phyloP scores from a whole-genome alignment of 257 asterid species.

The Gentiana dahurica region DNA sequence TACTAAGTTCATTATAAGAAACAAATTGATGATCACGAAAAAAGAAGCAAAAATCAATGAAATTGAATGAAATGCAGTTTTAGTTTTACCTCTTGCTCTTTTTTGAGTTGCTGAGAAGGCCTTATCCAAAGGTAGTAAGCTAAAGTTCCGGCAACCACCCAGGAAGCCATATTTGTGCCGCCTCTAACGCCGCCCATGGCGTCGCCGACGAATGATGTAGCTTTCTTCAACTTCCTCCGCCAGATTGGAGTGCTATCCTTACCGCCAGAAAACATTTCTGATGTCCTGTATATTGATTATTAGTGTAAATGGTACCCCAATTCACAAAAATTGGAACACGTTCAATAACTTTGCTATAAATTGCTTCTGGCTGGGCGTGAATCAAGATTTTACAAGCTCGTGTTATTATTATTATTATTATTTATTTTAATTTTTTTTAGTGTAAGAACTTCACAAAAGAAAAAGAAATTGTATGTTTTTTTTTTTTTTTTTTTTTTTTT shows the following conservation, averaged over 20 bases:
- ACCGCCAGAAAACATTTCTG: conserved; percentile 35
- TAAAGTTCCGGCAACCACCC: conserved; percentile 96
- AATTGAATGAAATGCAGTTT: background rate
- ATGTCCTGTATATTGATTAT: no score
- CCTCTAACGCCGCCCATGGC: conserved; percentile 89
- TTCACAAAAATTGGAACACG: no score
- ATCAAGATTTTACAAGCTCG: no score
- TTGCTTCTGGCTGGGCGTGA: no score
- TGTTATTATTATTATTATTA: no score
- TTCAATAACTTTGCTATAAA: no score
- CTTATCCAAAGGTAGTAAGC: conserved; percentile 91
- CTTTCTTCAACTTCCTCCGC: conserved; percentile 53
- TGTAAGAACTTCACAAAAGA: no score
- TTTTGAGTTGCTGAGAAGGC: conserved; percentile 77
- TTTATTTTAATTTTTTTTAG: no score
- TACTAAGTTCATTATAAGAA: background rate
- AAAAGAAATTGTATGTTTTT: no score
- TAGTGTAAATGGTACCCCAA: no score
- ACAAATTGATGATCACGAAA: background rate
- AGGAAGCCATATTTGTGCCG: conserved; percentile 70
- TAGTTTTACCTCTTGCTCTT: conserved; percentile 58
- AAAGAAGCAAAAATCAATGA: background rate
- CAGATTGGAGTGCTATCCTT: conserved; percentile 52
- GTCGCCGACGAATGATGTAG: conserved; percentile 64
- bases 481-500: no score